These are phyloP conservation scores for Lactifluus piperatus DNA, from an alignment of 768 basidiomycete species.

Conservation along the genomic window DNA sequence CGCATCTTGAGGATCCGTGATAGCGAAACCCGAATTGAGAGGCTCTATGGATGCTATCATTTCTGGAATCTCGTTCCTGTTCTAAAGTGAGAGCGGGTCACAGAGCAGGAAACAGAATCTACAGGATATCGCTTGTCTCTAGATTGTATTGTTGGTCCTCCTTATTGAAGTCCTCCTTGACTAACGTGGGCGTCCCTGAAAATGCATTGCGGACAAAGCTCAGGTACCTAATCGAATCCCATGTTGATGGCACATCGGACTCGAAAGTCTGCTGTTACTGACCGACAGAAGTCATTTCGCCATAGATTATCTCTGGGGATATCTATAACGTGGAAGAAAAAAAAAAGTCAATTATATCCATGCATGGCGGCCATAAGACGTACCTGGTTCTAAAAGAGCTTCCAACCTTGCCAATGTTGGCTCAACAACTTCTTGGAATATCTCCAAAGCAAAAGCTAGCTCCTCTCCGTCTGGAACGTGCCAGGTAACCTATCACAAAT, in stretches of 20 bases:
- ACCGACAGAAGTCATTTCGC: constrained; percentile 85
- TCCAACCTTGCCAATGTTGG: constrained; percentile 54
- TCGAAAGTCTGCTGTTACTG: constrained; percentile 19
- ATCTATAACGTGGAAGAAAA: constrained; percentile 29
- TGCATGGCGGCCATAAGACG: constrained; percentile 21
- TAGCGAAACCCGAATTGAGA: constrained; percentile 55
- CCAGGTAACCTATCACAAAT: constrained; percentile 51
- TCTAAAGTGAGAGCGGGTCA: neutral
- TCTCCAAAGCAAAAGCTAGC: constrained; percentile 60
- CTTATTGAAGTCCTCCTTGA: constrained; percentile 42
- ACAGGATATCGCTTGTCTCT: constrained; percentile 62
- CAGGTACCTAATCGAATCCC: constrained; percentile 39
- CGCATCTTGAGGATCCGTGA: constrained; percentile 56
- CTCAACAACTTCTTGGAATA: constrained; percentile 59
- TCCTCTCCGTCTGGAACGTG: constrained; percentile 66
- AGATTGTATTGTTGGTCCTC: constrained; percentile 39
- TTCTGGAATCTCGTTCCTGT: constrained; percentile 65
- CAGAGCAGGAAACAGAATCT: constrained; percentile 22
- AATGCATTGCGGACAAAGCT: constrained; percentile 70
- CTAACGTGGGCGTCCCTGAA: constrained; percentile 60
- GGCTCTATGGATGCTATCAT: constrained; percentile 62
- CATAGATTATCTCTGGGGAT: constrained; percentile 50
- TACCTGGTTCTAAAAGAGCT: constrained; percentile 44
- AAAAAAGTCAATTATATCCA: neutral
- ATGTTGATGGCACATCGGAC: neutral